Conservation (phyloP, 208 protist genomes). For the Porcisia hertigi region DNA sequence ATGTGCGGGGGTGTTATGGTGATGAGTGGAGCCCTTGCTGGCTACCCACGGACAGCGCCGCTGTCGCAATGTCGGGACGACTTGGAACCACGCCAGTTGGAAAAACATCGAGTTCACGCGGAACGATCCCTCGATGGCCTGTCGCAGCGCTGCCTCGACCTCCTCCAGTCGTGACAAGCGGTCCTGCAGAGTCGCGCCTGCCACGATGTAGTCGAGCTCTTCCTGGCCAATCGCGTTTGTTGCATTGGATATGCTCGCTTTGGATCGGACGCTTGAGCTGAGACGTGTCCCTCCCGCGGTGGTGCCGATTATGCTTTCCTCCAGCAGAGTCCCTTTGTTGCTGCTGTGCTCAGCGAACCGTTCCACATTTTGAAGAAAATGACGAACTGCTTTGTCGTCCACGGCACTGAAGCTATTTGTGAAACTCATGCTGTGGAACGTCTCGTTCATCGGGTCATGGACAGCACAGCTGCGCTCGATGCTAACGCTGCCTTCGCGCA, state of each 20-base stretch:
- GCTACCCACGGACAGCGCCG: constrained; percentile 34
- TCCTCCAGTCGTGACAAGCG: constrained; percentile 57
- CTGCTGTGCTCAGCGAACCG: constrained; percentile 35
- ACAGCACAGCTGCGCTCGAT: constrained; percentile 9
- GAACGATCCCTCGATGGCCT: constrained; percentile 67
- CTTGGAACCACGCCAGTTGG: constrained; percentile 48
- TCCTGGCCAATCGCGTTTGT: constrained; percentile 29
- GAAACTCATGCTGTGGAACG: constrained; percentile 63
- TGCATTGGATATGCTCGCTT: neutral
- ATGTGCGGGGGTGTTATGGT: neutral
- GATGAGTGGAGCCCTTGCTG: neutral
- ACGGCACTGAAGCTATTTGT: constrained; percentile 77
- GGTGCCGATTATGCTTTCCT: constrained; percentile 42
- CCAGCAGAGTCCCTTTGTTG: constrained; percentile 36
- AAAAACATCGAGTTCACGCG: constrained; percentile 59
- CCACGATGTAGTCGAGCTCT: constrained; percentile 53
- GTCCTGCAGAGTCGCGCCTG: constrained; percentile 36
- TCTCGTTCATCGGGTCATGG: constrained; percentile 15
- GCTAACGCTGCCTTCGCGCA: constrained; percentile 43
- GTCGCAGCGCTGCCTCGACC: constrained; percentile 58
- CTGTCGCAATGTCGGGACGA: constrained; percentile 75
- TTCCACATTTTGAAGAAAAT: constrained; percentile 54
- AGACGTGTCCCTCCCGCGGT: constrained; percentile 1
- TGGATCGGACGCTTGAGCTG: neutral
- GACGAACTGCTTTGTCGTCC: constrained; percentile 39